Evolutionary conservation across 192 early-diverging fungal species (phyloP).

Genomic region (Entomortierella beljakovae): DNA sequence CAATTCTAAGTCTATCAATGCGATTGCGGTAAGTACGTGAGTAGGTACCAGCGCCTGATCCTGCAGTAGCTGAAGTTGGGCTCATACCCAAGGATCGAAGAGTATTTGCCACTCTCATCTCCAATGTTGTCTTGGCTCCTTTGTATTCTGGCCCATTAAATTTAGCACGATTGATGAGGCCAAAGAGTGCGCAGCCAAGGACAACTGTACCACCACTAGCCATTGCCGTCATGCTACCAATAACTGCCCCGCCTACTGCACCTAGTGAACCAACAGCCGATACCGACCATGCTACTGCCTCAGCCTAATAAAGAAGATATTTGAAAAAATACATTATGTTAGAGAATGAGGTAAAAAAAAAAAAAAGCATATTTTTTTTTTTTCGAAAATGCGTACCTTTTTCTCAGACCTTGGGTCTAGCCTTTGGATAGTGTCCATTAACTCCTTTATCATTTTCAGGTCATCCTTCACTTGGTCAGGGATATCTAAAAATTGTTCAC

Average conservation of each 20-base stretch:
- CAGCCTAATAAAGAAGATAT: slow-evolving; percentile 10
- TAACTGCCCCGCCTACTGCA: slow-evolving; percentile 54
- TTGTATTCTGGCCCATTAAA: slow-evolving; percentile 51
- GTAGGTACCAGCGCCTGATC: not conserved
- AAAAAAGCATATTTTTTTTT: slow-evolving; percentile 9
- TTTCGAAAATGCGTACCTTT: slow-evolving; percentile 18
- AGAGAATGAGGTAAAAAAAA: slow-evolving; percentile 6
- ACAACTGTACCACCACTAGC: slow-evolving; percentile 54
- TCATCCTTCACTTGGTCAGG: slow-evolving; percentile 55
- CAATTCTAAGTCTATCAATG: slow-evolving; percentile 26
- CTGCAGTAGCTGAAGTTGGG: not conserved
- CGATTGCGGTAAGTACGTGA: slow-evolving; percentile 18
- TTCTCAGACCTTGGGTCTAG: slow-evolving; percentile 61
- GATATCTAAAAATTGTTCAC: slow-evolving; percentile 54
- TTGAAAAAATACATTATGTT: not conserved
- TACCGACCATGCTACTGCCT: slow-evolving; percentile 54
- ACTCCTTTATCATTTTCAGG: slow-evolving; percentile 46
- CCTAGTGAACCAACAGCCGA: slow-evolving; percentile 60
- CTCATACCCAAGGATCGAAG: slow-evolving; percentile 34
- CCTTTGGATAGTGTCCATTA: slow-evolving; percentile 52
- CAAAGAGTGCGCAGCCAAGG: slow-evolving; percentile 53
- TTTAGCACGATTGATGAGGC: slow-evolving; percentile 35
- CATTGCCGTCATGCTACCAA: slow-evolving; percentile 56
- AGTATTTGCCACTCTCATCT: slow-evolving; percentile 23
- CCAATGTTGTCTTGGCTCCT: slow-evolving; percentile 44